Conservation (phyloP, 139 green algal species). For the Chara braunii region DNA sequence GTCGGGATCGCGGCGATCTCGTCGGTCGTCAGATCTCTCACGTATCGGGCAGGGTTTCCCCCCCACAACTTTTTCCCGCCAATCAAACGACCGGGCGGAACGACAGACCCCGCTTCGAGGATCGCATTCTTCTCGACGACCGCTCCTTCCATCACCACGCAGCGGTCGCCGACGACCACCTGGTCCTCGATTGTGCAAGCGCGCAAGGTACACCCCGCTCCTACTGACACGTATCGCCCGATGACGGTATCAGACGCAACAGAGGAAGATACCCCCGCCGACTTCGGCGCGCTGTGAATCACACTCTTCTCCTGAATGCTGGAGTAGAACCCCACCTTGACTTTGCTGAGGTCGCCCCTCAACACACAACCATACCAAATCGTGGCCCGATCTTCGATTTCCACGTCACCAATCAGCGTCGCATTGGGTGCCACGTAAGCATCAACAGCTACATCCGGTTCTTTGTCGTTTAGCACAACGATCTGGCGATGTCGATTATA, state of each 20-base stretch:
- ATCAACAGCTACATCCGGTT: conserved; percentile 30
- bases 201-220: conserved; percentile 25
- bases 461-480: conserved; percentile 29
- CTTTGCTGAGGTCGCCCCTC: conserved; percentile 83
- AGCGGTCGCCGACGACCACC: conserved; percentile 41
- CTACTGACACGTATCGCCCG: conserved; percentile 44
- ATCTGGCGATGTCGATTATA: conserved; percentile 34
- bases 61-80: conserved; percentile 84
- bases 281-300: conserved; percentile 68
- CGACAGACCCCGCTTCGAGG: conserved; percentile 72
- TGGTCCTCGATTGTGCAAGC: conserved; percentile 45
- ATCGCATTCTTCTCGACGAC: conserved; percentile 67
- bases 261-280: background rate
- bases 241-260: conserved; percentile 30
- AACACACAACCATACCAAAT: conserved; percentile 88
- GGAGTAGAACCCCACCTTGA: conserved; percentile 69
- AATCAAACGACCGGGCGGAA: conserved; percentile 61
- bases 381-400: conserved; percentile 61
- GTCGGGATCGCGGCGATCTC: conserved; percentile 37
- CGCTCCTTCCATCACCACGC: conserved; percentile 38
- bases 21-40: conserved; percentile 32
- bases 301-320: conserved; percentile 85
- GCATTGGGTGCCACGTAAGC: conserved; percentile 74
- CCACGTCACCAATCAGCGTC: conserved; percentile 83
- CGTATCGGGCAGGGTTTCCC: conserved; percentile 70